Evolutionary conservation across 2,329 filamentous ascomycete species (phyloP).

Genomic region (Ophiostoma novo-ulmi): DNA sequence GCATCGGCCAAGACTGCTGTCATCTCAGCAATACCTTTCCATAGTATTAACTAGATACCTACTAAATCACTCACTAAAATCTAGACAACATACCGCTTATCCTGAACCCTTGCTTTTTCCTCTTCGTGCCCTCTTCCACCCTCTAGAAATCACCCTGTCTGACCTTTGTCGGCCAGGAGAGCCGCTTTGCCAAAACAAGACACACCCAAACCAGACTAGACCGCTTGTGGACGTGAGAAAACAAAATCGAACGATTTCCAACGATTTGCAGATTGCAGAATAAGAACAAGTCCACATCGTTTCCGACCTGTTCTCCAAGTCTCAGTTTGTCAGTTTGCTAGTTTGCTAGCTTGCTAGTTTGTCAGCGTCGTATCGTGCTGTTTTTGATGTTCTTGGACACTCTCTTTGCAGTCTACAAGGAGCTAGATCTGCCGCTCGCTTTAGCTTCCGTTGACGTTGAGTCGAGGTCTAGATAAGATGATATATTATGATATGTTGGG

Average conservation of each 20-base stretch:
- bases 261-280: neutral
- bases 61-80: neutral
- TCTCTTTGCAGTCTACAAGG: neutral
- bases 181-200: neutral
- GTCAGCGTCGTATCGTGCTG: neutral
- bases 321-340: neutral
- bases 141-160: neutral
- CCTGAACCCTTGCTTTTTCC: neutral
- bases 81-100: neutral
- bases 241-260: conserved; percentile 13
- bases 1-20: neutral
- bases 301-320: neutral
- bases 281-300: neutral
- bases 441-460: conserved; percentile 2
- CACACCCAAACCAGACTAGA: neutral
- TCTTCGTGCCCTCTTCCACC: neutral
- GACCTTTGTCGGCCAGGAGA: conserved; percentile 15
- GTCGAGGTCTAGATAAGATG: neutral
- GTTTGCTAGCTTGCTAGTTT: neutral
- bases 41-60: neutral
- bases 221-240: neutral
- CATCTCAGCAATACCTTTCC: neutral
- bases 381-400: neutral
- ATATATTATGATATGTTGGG: neutral
- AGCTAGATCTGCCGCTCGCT: conserved; percentile 9